Evolutionary conservation across 2,329 filamentous ascomycete species (phyloP), one percentile per base, ranked within the genome.

Genomic region (Phaeophleospora eucalypticola): DNA sequence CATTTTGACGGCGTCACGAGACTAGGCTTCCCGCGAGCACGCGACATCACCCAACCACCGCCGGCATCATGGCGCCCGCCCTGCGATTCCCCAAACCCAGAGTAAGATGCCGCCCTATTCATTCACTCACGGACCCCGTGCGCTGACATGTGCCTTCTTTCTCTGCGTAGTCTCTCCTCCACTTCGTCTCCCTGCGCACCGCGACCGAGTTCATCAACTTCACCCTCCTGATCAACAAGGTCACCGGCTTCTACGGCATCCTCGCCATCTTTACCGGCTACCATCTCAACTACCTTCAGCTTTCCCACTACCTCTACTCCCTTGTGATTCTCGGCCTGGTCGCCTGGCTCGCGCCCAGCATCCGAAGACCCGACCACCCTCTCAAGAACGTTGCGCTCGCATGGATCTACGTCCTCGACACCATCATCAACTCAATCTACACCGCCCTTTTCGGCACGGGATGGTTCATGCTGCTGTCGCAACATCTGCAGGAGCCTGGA

Each of bases 241-340:
- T 90, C 57, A 91, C 88, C 41, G 90, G 89, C 48, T 76, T 95
- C 58, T 96, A 95, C 69, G 90, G 90, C 56, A 77, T 96, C 36
- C 83, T 96, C 58, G 89, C 90, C 49, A 80, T 95, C 58, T 75
- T 95, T 55, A 95, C 90, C 18, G 91, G 91, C 65, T 89, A 87
- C 68, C 76, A 84, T 58, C 81, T 95, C 53, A 90, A 88, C 44
- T 77, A 83, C 21, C 78, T 93, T 18, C 91, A 96, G 69, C 78
- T 95, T 47, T 87, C 86, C 48, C 93, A 94, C 77, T 96, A 95
- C 75, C 77, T 95, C 40, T 95, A 95, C 76, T 93, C 87, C 19
- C 77, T 93, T 51, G 59, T 80, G 53, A 79, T 86, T 20, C 81
- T 95, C 54, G 73, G 77, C 54, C 70, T 86, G 37, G 79, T 87